Evolutionary conservation across 495 filamentous ascomycete genomes (phyloP), one percentile per base, ranked within the genome.

Genomic region (Sordaria brevicollis): DNA sequence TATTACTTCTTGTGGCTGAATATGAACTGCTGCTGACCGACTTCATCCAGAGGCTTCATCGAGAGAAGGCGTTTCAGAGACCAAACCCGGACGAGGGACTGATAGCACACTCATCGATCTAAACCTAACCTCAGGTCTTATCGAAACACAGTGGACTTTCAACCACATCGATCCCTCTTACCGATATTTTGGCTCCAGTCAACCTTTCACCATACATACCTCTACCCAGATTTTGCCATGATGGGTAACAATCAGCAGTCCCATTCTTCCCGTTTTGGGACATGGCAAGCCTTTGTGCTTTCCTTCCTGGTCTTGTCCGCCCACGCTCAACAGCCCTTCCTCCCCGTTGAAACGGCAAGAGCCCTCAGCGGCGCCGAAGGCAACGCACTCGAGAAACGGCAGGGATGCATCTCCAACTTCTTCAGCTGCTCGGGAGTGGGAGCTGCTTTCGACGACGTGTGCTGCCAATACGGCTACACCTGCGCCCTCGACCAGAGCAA

Each of bases 361-460:
- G 49, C 49, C 7, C 11, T 57, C 19, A 31, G 49, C 49, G 10
- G 5, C 37, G 17, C 15, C 37, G 37, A 4, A 6, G 49, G 13
- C 49, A 35, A 35, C 11, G 25, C 69, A 8, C 19, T 76, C 17
- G 72, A 71, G 62, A 75, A 72, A 49, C 71, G 76, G 19, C 76
- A 78, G 57, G 72, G 71, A 54, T 81, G 79, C 54, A 71, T 78
- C 4, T 72, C 76, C 41, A 75, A 83, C 71, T 83, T 79, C 67
- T 84, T 76, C 71, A 83, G 81, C 66, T 84, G 83, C 73, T 76
- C 81, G 17, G 70, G 78, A 69, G 66, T 75, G 29, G 82, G 82
- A 9, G 43, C 74, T 31, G 76, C 74, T 21, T 84, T 84, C 68
- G 70, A 70, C 31, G 78, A 77, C 33, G 75, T 80, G 9, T 85